Evolutionary conservation across 441 rosid species (phyloP).

Genomic region (Lepidium campestre): DNA sequence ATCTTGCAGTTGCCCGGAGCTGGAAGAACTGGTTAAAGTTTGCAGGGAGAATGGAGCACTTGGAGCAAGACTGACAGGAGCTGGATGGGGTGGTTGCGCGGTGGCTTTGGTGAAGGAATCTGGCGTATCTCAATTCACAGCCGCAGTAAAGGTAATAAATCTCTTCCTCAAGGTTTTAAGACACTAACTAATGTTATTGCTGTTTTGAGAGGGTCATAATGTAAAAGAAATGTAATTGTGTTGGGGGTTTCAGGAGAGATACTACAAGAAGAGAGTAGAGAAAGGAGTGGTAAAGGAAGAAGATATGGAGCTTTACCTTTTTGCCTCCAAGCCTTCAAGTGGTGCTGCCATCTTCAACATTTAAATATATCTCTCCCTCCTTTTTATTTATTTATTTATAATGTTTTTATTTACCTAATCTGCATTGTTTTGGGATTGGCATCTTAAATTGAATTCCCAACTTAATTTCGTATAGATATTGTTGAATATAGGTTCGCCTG

Average conservation of each 20-base stretch:
- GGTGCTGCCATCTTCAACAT: conserved; percentile 92
- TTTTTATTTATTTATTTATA: not conserved
- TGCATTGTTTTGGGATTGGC: not conserved
- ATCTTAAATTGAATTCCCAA: not conserved
- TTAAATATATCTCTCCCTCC: conserved; percentile 16
- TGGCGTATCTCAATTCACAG: conserved; percentile 76
- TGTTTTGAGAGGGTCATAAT: not conserved
- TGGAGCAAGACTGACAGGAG: conserved; percentile 98
- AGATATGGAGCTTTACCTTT: conserved; percentile 80
- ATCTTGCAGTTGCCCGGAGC: conserved; percentile 71
- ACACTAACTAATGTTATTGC: not conserved
- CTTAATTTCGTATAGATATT: not conserved
- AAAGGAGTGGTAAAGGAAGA: conserved; percentile 59
- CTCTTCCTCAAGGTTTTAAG: not conserved
- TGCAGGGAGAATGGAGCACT: conserved; percentile 67
- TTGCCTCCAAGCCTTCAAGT: conserved; percentile 96
- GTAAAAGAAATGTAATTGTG: not conserved
- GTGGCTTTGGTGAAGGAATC: conserved; percentile 82
- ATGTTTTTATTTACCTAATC: not conserved
- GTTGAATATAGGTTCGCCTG: not conserved
- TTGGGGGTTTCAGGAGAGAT: conserved; percentile 53
- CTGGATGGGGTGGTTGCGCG: conserved; percentile 99
- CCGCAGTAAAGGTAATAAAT: conserved; percentile 59
- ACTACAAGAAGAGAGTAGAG: conserved; percentile 72
- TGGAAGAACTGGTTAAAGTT: conserved; percentile 79